Conservation (phyloP, 2,329 filamentous ascomycete species). For the Pezicula neosporulosa region DNA sequence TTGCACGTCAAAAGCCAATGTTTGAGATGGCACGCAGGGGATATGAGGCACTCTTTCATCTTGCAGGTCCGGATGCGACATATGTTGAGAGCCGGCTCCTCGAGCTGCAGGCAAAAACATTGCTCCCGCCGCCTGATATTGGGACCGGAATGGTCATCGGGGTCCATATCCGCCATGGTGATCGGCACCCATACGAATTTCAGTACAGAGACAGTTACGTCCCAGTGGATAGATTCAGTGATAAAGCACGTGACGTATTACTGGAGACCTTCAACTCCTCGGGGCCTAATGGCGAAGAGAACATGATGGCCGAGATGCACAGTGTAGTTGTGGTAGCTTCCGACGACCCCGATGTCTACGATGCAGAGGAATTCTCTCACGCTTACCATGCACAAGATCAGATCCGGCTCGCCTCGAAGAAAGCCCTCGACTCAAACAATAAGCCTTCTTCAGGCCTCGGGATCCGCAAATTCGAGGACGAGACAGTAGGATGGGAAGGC, state of each 20-base stretch:
- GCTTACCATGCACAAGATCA: constrained; percentile 67
- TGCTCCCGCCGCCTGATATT: constrained; percentile 35
- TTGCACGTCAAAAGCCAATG: constrained; percentile 54
- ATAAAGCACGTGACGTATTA: constrained; percentile 54
- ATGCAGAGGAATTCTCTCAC: constrained; percentile 56
- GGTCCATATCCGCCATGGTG: constrained; percentile 77
- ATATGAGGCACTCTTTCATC: constrained; percentile 71
- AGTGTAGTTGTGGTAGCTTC: constrained; percentile 65
- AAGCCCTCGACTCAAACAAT: constrained; percentile 35
- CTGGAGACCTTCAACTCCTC: constrained; percentile 42
- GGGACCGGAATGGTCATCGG: constrained; percentile 57
- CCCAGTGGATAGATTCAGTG: constrained; percentile 65
- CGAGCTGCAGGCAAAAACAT: constrained; percentile 48
- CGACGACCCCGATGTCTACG: constrained; percentile 76
- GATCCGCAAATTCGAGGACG: constrained; percentile 67
- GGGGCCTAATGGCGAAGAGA: constrained; percentile 29
- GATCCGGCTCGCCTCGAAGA: constrained; percentile 71
- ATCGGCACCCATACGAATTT: constrained; percentile 72
- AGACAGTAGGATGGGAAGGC: constrained; percentile 82
- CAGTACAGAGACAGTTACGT: constrained; percentile 78
- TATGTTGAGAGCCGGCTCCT: constrained; percentile 61
- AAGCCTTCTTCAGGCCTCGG: constrained; percentile 30
- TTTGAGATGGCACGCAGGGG: constrained; percentile 67
- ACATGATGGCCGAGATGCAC: constrained; percentile 33
- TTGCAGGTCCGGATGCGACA: constrained; percentile 59